These are phyloP conservation scores for Stropharia rugosoannulata DNA, from an alignment of 768 basidiomycete species.

Conservation along the genomic window DNA sequence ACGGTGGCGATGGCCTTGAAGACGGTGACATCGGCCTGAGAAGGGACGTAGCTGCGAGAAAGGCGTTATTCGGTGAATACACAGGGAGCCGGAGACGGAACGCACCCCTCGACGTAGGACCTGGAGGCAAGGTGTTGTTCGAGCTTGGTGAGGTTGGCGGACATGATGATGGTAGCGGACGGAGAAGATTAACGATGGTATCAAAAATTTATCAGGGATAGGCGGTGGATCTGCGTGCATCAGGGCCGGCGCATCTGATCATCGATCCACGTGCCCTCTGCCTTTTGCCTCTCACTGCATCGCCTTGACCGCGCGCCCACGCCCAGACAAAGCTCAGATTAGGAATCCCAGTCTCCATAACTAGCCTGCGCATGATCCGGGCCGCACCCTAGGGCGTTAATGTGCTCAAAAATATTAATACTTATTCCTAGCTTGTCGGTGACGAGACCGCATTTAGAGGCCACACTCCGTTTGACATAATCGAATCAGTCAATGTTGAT, in stretches of 20 bases:
- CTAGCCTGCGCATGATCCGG: too few species aligned
- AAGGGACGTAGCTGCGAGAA: conserved; percentile 76
- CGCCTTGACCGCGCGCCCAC: too few species aligned
- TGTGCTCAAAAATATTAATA: too few species aligned
- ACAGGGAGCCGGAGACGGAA: conserved; percentile 11
- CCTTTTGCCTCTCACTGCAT: not conserved
- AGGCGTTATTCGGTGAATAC: not conserved
- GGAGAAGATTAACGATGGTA: conserved; percentile 13
- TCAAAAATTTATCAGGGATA: conserved; percentile 11
- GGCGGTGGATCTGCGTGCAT: conserved; percentile 11
- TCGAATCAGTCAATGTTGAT: too few species aligned
- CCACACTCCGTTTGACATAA: too few species aligned
- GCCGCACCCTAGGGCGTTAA: too few species aligned
- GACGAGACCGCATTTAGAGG: too few species aligned
- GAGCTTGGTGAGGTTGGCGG: conserved; percentile 67
- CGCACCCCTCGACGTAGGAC: conserved; percentile 93
- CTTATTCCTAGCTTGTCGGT: too few species aligned
- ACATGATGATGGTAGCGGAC: conserved; percentile 45
- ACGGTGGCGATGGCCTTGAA: conserved; percentile 76
- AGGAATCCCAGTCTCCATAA: too few species aligned
- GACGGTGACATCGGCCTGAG: conserved; percentile 92
- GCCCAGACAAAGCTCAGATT: too few species aligned
- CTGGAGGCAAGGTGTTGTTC: conserved; percentile 84
- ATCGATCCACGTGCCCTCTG: conserved; percentile 20
- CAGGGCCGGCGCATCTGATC: conserved; percentile 22